Evolutionary conservation across 2,329 filamentous ascomycete genomes (phyloP), one percentile per base, ranked within the genome.

Genomic region (Tolypocladium ophioglossoides): DNA sequence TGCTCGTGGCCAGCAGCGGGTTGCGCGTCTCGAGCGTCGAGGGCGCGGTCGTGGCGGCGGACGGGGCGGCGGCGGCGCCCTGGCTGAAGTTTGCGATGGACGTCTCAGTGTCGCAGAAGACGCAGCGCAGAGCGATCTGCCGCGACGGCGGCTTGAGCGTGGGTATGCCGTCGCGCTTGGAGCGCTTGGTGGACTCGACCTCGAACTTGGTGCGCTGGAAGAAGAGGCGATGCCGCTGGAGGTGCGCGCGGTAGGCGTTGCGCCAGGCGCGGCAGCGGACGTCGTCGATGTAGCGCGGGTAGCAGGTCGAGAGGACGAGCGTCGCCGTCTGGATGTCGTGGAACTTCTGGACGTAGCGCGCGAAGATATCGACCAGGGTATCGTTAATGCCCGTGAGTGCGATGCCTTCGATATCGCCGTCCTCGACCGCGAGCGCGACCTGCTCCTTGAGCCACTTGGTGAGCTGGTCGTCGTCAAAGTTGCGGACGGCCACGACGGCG

Each of bases 301-400:
- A 82, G 60, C 86, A 87, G 66, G 87, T 84, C 14, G 86, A 86
- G 55, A 88, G 80, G 56, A 89, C 80, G 2, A 94, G 75, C 0
- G 87, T 85, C 2, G 88, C 86, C 1, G 88, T 91, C 70, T 95
- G 89, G 27, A 89, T 78, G 66, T 92, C 89, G 64, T 84, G 78
- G 66, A 86, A 90, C 60, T 86, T 86, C 61, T 85, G 78, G 48
- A 94, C 79, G 68, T 91, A 90, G 51, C 82, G 81, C 57, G 87
- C 85, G 56, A 92, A 80, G 20, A 94, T 81, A 64, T 91, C 86
- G 55, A 91, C 83, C 52, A 86, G 77, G 52, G 76, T 75, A 59
- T 89, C 86, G 3, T 83, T 84, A 56, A 95, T 84, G 39, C 89
- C 89, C 0, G 87, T 89, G 14, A 95, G 78, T 3, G 91, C 80